Evolutionary conservation across 495 filamentous ascomycete species (phyloP), one percentile per base, ranked within the genome.

Genomic region (Penicillium taxi): DNA sequence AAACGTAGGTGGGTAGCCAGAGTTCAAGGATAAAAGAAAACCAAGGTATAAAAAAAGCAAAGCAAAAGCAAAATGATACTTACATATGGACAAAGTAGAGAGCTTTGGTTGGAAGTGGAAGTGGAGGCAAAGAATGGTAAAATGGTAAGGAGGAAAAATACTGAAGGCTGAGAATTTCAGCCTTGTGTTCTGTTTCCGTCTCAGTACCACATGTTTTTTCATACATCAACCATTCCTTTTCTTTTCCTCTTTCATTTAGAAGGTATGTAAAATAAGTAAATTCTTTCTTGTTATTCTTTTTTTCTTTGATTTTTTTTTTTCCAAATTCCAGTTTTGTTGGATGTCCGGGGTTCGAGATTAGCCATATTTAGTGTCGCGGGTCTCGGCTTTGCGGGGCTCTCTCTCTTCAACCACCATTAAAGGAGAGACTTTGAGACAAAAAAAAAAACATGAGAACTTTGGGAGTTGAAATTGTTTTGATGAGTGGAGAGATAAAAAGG

Each of bases 1-100:
- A 26, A 22, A 33, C 29, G 40, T 47, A 42, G 37, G 62, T 66
- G 62, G 59, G 62, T 66, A 59, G 62, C 62, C 54, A 62, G 50
- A 62, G 45, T 30, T 35, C 31, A 39, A 42, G 30, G 22, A 38
- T 9, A 36, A 31, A 27, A 35, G 27, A 43, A 35, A 44, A 32
- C 30, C 35, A 34, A 44, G 12, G 15, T 37, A 22, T 37, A 35
- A 48, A 53, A 39, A 32, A 32, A 36, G 46, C 21, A 33, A 23
- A 42, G 22, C 21, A 27, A 41, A 42, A 37, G 22, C 27, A 24
- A 47, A 43, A 36, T 33, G 41, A 30, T 52, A 45, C 44, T 31
- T 47, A 38, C 35, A 41, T 29, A 27, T 35, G 23, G 18, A 18
- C 25, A 38, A 48, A 46, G 42, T 37, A 48, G 39, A 48, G 48